Conservation (phyloP, 345 rosid genomes). For the Heritiera littoralis region DNA sequence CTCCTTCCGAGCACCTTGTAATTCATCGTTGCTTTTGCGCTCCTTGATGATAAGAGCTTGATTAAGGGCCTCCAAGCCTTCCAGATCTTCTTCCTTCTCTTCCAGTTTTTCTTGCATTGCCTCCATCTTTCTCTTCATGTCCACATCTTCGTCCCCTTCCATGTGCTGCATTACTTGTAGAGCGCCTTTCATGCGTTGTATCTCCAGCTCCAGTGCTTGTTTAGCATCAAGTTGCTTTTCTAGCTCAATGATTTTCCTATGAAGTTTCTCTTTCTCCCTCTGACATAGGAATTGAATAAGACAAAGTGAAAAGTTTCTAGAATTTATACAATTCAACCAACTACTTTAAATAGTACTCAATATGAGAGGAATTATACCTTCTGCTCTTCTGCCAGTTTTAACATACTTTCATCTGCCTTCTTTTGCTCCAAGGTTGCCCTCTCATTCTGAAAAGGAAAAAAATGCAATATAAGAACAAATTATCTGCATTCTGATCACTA, state of each 20-base stretch:
- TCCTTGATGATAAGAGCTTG: constrained; percentile 55
- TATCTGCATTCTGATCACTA: not conserved
- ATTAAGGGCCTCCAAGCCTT: constrained; percentile 36
- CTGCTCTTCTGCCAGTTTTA: constrained; percentile 63
- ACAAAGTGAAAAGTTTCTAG: not conserved
- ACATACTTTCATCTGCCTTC: constrained; percentile 56
- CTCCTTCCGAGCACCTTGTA: constrained; percentile 72
- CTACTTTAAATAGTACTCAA: not conserved
- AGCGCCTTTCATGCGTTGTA: constrained; percentile 64
- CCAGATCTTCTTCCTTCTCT: constrained; percentile 61
- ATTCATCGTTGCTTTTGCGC: constrained; percentile 52
- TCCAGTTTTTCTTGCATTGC: constrained; percentile 40
- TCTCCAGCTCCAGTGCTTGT: constrained; percentile 76
- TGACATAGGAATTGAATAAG: constrained; percentile 33
- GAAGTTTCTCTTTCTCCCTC: constrained; percentile 65
- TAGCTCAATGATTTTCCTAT: constrained; percentile 46
- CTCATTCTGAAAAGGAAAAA: constrained; percentile 46
- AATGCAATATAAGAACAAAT: not conserved
- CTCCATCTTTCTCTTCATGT: constrained; percentile 42
- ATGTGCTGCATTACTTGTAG: constrained; percentile 66
- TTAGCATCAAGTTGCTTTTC: constrained; percentile 61
- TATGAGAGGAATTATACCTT: constrained; percentile 41
- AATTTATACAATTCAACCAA: not conserved
- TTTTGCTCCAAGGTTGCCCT: constrained; percentile 73
- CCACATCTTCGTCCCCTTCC: constrained; percentile 53